phyloP scores from a whole-genome alignment of 2,329 filamentous ascomycete genomes.

The Paracamarosporium sp. region DNA sequence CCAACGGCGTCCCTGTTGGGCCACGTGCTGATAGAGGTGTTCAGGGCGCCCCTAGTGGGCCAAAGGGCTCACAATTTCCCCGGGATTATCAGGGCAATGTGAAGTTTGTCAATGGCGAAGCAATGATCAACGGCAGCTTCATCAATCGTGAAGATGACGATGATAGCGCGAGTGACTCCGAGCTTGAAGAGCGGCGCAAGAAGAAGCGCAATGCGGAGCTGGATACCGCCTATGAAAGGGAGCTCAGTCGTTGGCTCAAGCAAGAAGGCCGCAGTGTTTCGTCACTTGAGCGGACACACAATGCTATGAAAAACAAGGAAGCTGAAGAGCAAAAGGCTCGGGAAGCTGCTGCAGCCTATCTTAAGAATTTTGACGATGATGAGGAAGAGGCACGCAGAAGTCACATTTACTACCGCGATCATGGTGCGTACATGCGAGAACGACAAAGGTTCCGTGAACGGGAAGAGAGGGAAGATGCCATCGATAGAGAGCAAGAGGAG shows the following conservation, averaged over 20 bases:
- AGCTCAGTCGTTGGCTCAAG: slow-evolving; percentile 89
- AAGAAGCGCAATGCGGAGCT: slow-evolving; percentile 76
- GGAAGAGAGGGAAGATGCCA: slow-evolving; percentile 80
- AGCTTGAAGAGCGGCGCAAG: slow-evolving; percentile 76
- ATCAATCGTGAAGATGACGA: slow-evolving; percentile 80
- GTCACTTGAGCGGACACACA: slow-evolving; percentile 83
- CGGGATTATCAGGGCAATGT: slow-evolving; percentile 79
- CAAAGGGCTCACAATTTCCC: slow-evolving; percentile 70
- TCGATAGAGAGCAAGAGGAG: slow-evolving; percentile 79
- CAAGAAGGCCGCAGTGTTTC: slow-evolving; percentile 83
- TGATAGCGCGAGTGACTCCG: slow-evolving; percentile 84
- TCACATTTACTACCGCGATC: slow-evolving; percentile 87
- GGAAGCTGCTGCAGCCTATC: slow-evolving; percentile 72
- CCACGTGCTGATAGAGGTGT: slow-evolving; percentile 69
- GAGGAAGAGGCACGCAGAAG: slow-evolving; percentile 74
- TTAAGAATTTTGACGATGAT: slow-evolving; percentile 89
- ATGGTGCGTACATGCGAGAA: slow-evolving; percentile 82
- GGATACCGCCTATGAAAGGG: slow-evolving; percentile 82
- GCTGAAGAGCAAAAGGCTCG: slow-evolving; percentile 68
- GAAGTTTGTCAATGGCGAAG: slow-evolving; percentile 80
- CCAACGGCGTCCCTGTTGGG: slow-evolving; percentile 79
- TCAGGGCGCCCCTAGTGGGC: slow-evolving; percentile 77
- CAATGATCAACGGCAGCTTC: slow-evolving; percentile 63
- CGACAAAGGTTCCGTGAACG: slow-evolving; percentile 74
- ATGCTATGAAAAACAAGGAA: slow-evolving; percentile 78